phyloP scores from a whole-genome alignment of 2,329 filamentous ascomycete species.

The Beauveria varroae region DNA sequence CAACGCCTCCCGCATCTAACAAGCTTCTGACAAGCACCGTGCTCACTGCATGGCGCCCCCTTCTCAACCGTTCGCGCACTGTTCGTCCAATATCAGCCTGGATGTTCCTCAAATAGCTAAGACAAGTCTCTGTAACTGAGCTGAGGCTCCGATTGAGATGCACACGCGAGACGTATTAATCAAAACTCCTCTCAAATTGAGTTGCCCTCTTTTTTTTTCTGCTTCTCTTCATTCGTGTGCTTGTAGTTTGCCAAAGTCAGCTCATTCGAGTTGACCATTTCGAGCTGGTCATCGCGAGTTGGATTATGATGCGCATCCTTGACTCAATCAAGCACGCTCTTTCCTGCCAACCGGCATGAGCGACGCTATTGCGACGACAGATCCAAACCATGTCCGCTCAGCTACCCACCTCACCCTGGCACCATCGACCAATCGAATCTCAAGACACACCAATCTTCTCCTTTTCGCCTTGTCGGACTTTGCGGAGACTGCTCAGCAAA shows the following conservation, averaged over 20 bases:
- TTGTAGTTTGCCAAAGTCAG: too few relatives aligned
- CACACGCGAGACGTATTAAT: too few relatives aligned
- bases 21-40: slow-evolving; percentile 8
- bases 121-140: background rate
- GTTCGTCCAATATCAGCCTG: slow-evolving; percentile 8
- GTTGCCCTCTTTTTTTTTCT: too few relatives aligned
- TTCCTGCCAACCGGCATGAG: too few relatives aligned
- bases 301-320: background rate
- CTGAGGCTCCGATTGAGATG: too few relatives aligned
- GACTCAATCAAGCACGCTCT: background rate
- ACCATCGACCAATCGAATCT: background rate
- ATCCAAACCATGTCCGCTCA: background rate
- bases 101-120: background rate
- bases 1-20: slow-evolving; percentile 8
- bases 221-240: too few relatives aligned
- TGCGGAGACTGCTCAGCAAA: background rate
- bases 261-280: too few relatives aligned
- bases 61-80: background rate
- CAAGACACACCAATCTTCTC: background rate
- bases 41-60: background rate
- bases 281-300: too few relatives aligned
- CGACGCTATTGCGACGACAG: background rate
- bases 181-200: too few relatives aligned
- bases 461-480: background rate
- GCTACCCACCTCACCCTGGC: background rate